A percentile compares a stretch with the other conserved stretches of the same genome.
Evolutionary conservation across 768 basidiomycete genomes (phyloP).

Genomic region (Kwoniella bestiolae): DNA sequence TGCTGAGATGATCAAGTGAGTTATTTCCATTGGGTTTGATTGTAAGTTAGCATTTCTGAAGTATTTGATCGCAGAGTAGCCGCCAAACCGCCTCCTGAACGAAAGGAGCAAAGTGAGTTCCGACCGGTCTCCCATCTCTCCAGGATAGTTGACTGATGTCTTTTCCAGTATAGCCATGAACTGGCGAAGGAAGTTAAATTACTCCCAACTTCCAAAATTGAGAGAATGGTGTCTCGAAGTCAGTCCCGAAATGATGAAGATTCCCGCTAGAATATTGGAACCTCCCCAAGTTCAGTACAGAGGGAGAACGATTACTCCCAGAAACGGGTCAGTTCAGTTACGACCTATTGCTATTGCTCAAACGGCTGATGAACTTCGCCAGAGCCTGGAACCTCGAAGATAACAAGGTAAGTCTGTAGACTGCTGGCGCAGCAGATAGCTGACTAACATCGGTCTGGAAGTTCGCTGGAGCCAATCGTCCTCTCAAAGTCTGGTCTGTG

Average conservation of each 20-base stretch:
- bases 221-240: conserved; percentile 51
- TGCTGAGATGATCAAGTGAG: conserved; percentile 50
- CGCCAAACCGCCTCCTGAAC: conserved; percentile 49
- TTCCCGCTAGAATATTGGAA: conserved; percentile 47
- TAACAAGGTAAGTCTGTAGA: conserved; percentile 32
- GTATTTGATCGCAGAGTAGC: conserved; percentile 20
- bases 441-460: not conserved
- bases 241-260: conserved; percentile 35
- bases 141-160: not conserved
- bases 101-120: conserved; percentile 34
- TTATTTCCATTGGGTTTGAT: not conserved
- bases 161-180: conserved; percentile 30
- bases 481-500: conserved; percentile 43
- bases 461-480: conserved; percentile 25
- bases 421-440: not conserved
- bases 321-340: conserved; percentile 24
- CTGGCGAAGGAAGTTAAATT: conserved; percentile 52
- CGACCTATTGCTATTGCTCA: not conserved
- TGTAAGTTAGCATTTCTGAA: too few species aligned
- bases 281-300: conserved; percentile 48
- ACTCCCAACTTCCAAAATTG: conserved; percentile 46
- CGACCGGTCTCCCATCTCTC: not conserved
- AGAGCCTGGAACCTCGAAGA: conserved; percentile 52
- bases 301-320: conserved; percentile 24
- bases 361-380: not conserved